These are phyloP conservation scores for Cordyceps cateniannulata DNA, from an alignment of 2,329 filamentous ascomycete species.

Conservation along the genomic window DNA sequence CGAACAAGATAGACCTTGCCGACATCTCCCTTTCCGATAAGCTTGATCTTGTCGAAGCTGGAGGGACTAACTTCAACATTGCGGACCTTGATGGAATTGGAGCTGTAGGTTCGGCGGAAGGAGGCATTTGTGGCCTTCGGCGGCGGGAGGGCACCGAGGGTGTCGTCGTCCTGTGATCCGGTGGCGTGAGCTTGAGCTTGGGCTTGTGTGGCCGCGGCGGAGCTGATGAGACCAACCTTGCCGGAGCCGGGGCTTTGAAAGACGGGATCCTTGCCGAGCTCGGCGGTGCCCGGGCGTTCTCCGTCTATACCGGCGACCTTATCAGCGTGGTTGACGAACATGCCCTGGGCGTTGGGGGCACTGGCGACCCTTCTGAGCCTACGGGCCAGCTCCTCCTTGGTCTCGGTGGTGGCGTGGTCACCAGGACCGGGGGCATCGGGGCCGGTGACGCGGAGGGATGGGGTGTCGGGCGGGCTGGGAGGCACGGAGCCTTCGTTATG, in stretches of 20 bases:
- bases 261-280: slow-evolving; percentile 77
- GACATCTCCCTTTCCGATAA: slow-evolving; percentile 97
- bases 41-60: slow-evolving; percentile 99
- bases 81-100: slow-evolving; percentile 97
- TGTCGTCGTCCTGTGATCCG: slow-evolving; percentile 39
- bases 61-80: slow-evolving; percentile 92
- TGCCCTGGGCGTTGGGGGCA: slow-evolving; percentile 90
- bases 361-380: slow-evolving; percentile 92
- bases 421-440: slow-evolving; percentile 53
- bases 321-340: slow-evolving; percentile 55
- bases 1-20: slow-evolving; percentile 96
- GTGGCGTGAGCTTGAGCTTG: slow-evolving; percentile 28
- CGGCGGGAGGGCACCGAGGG: slow-evolving; percentile 56
- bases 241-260: slow-evolving; percentile 42
- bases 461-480: slow-evolving; percentile 86
- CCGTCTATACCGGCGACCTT: slow-evolving; percentile 37
- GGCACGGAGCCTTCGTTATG: slow-evolving; percentile 92
- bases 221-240: slow-evolving; percentile 30
- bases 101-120: slow-evolving; percentile 94
- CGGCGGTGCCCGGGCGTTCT: slow-evolving; percentile 74
- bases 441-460: slow-evolving; percentile 66
- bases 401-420: slow-evolving; percentile 65
- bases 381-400: slow-evolving; percentile 89
- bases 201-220: slow-evolving; percentile 19
- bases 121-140: slow-evolving; percentile 58